Evolutionary conservation across 2,329 filamentous ascomycete genomes (phyloP).

Genomic region (Bipolaris cookei): DNA sequence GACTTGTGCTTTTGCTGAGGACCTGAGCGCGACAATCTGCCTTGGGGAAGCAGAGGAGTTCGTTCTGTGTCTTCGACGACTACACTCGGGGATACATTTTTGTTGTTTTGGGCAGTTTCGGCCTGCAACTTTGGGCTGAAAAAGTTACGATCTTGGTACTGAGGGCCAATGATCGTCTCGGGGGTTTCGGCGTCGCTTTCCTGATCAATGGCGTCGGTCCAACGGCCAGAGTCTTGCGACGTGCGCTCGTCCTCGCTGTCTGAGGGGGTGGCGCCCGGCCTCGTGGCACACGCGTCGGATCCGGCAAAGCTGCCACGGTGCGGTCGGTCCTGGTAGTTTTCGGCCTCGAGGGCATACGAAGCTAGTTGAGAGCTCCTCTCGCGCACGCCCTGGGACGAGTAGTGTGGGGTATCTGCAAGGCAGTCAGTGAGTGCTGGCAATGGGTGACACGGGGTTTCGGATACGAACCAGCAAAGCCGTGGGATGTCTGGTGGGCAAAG

Average conservation of each 20-base stretch:
- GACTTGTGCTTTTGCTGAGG: slow-evolving; percentile 25
- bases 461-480: slow-evolving; percentile 63
- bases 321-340: slow-evolving; percentile 39
- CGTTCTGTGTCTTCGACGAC: slow-evolving; percentile 43
- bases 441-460: too few relatives aligned
- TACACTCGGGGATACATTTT: slow-evolving; percentile 24
- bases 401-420: slow-evolving; percentile 71
- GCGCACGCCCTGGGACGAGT: slow-evolving; percentile 76
- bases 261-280: slow-evolving; percentile 19
- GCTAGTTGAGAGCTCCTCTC: slow-evolving; percentile 88
- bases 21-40: slow-evolving; percentile 36
- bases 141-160: slow-evolving; percentile 26
- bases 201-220: slow-evolving; percentile 64
- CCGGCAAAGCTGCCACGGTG: slow-evolving; percentile 35
- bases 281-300: not conserved
- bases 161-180: slow-evolving; percentile 43
- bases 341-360: slow-evolving; percentile 70
- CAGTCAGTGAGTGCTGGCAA: slow-evolving; percentile 32
- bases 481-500: slow-evolving; percentile 71
- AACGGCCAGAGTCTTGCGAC: slow-evolving; percentile 44
- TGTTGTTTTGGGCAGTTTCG: slow-evolving; percentile 10
- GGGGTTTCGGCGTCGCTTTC: slow-evolving; percentile 65
- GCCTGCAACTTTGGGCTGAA: slow-evolving; percentile 27
- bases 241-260: slow-evolving; percentile 32
- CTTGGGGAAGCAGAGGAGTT: slow-evolving; percentile 49